Percentiles rank a stretch among this genome's conserved stretches.
These are phyloP conservation scores for Penicillium bialowiezense DNA, from an alignment of 495 filamentous ascomycete genomes.

Conservation along the genomic window DNA sequence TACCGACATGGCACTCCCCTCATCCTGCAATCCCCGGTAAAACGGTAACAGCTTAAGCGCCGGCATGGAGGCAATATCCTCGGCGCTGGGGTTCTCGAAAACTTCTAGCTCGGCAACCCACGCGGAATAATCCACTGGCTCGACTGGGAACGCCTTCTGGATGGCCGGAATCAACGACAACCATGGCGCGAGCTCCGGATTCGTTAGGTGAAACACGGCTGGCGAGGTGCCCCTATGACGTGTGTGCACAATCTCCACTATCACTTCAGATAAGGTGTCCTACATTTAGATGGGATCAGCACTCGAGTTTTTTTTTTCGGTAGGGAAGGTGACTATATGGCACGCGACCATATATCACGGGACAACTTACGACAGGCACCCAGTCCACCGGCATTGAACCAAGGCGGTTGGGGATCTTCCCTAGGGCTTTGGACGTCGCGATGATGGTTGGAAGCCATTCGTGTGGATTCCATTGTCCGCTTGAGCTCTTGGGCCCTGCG, in stretches of 20 bases:
- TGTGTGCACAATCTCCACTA: constrained; percentile 18
- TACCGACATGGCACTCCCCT: constrained; percentile 10
- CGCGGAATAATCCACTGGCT: constrained; percentile 14
- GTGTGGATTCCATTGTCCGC: constrained; percentile 33
- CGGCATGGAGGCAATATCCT: constrained; percentile 20
- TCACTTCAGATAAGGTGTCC: constrained; percentile 20
- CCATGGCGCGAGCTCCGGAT: constrained; percentile 21
- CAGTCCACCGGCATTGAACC: constrained; percentile 24
- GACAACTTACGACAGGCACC: constrained; percentile 23
- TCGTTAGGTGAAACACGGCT: constrained; percentile 29
- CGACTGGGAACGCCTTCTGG: constrained; percentile 7
- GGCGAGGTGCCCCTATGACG: constrained; percentile 8
- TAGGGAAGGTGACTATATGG: too few species aligned
- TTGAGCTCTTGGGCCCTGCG: constrained; percentile 40
- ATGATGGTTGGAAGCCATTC: constrained; percentile 41
- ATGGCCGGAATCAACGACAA: constrained; percentile 20
- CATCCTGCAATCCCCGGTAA: constrained; percentile 19
- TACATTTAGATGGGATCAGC: neutral
- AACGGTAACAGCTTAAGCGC: constrained; percentile 27
- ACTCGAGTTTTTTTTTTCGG: neutral
- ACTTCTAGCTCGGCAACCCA: constrained; percentile 26
- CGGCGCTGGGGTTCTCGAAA: constrained; percentile 13
- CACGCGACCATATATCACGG: neutral
- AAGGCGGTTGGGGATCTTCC: constrained; percentile 18
- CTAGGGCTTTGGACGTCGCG: constrained; percentile 26